Base-by-base conservation (phyloP, 768 basidiomycete genomes). In the Russula lepida region DNA sequence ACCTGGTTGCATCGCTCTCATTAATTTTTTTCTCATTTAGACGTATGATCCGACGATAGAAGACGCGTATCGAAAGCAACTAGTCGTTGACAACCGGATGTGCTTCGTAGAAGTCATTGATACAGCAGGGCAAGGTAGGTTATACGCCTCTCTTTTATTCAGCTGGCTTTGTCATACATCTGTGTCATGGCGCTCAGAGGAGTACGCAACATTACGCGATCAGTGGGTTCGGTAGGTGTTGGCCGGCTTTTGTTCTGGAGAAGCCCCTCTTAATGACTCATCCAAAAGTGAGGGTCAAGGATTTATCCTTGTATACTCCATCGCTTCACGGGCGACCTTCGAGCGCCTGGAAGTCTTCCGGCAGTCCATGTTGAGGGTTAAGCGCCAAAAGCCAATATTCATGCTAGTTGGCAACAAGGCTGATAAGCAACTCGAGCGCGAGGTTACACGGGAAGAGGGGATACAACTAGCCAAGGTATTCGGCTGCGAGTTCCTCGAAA, bases 1-100 rank as follows among this genome's bases (percentile, higher is more conserved):
- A 66, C 25, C 43, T 17, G 68, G 56, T 54, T 27, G 60, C 30
- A 43, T 59, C 62, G 21, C 32, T 43, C 46, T 23, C 37, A 55
- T 43, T 35, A 27, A n/a, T n/a, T n/a, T 43, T 53, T 48, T 50
- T 63, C 57, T 56, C 28, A 43, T 59, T 66, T 32, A 95, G 92
- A 92, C 92, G 55, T 98, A 98, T 74, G 94, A 98, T 77, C 94
- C 94, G 59, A 98, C 94, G 68, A 98, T 98, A 83, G 94, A 98
- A 76, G 94, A 97, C 73, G 93, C 93, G 64, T 97, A 98, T 76
- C 83, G 94, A 69, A 95, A 95, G 74, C 92, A 94, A 72, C 82
- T 94, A 68, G 85, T 94, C 59, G 92, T 97, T 65, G 94, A 95
- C 74, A 92, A 93, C 71, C 83, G 86, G 68, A 94, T 94, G 84